Evolutionary conservation across 495 filamentous ascomycete genomes (phyloP), one percentile per base, ranked within the genome.

Genomic region (Neurospora terricola): DNA sequence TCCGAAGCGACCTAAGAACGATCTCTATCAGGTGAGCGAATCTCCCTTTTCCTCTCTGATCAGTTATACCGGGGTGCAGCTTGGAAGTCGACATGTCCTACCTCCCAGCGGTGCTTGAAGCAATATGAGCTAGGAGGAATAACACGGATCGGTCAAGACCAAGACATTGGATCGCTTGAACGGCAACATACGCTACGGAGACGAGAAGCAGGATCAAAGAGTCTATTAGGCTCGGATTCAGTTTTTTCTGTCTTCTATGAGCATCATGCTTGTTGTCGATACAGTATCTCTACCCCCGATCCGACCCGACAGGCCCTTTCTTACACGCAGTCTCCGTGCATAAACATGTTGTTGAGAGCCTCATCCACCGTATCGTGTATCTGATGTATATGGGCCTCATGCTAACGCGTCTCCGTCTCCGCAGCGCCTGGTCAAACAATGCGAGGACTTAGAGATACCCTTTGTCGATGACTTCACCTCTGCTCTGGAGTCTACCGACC

Each of bases 1-100:
- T 79, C 96, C 96, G 12, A 98, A 97, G 80, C 89, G 91, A 72
- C 88, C 88, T 79, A 94, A 94, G 80, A 96, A 95, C 76, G 94
- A 96, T 43, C 86, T 98, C 18, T 98, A 97, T 79, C 87, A 92
- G 85, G 92, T 93, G 78, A 72, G 83, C 70, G 36, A 40, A n/a
- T 70, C 3, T 16, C 72, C 34, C 16, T 8, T 70, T 70, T 68
- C 38, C 48, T 9, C 45, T 54, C 10, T 10, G 10, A 54, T 12
- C 23, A 62, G 45, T 27, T 54, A 14, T 48, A 3, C 23, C n/a
- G 36, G 38, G 5, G 36, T 27, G 14, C n/a, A 69, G 66, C 7
- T 9, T 27, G 34, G 3, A 70, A 2, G 69, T 70, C 34, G 69
- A 37, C 2, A 43, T 34, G 34, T 37, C 36, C 18, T 45, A 3